Evolutionary conservation across 495 filamentous ascomycete genomes (phyloP).

Genomic region (Penicillium canescens): DNA sequence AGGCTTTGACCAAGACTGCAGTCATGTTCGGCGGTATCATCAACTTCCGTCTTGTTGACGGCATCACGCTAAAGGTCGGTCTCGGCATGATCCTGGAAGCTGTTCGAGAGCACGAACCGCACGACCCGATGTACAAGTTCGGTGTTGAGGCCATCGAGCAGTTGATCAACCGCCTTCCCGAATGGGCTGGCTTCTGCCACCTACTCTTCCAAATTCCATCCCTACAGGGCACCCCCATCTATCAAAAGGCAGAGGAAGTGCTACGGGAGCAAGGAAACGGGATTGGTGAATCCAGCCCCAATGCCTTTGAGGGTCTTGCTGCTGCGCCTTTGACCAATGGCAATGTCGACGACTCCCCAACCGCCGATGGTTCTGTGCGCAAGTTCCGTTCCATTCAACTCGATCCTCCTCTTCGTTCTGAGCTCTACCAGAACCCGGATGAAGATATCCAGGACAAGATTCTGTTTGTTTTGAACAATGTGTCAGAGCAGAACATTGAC

Average conservation of each 20-base stretch:
- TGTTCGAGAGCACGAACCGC: slow-evolving; percentile 75
- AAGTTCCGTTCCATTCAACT: slow-evolving; percentile 74
- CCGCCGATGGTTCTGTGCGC: slow-evolving; percentile 52
- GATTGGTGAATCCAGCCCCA: slow-evolving; percentile 33
- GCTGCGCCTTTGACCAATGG: slow-evolving; percentile 61
- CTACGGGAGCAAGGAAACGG: slow-evolving; percentile 59
- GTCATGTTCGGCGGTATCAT: slow-evolving; percentile 98
- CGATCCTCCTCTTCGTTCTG: slow-evolving; percentile 60
- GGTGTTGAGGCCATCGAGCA: slow-evolving; percentile 95
- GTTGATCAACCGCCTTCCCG: slow-evolving; percentile 74
- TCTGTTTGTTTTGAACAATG: slow-evolving; percentile 93
- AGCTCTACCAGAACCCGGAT: slow-evolving; percentile 73
- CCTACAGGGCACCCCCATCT: slow-evolving; percentile 81
- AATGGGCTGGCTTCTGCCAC: slow-evolving; percentile 90
- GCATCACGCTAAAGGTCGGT: slow-evolving; percentile 86
- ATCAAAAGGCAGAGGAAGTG: slow-evolving; percentile 77
- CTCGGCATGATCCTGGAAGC: slow-evolving; percentile 96
- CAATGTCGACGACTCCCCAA: slow-evolving; percentile 57
- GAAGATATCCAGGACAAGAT: slow-evolving; percentile 89
- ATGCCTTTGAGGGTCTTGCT: slow-evolving; percentile 37
- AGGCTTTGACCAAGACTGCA: slow-evolving; percentile 90
- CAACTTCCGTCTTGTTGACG: slow-evolving; percentile 82
- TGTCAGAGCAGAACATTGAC: slow-evolving; percentile 83
- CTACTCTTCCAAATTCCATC: slow-evolving; percentile 76
- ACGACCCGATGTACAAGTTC: slow-evolving; percentile 95